These are phyloP conservation scores for Metschnikowia borealis DNA, from an alignment of 805 yeast genomes.

Conservation along the genomic window DNA sequence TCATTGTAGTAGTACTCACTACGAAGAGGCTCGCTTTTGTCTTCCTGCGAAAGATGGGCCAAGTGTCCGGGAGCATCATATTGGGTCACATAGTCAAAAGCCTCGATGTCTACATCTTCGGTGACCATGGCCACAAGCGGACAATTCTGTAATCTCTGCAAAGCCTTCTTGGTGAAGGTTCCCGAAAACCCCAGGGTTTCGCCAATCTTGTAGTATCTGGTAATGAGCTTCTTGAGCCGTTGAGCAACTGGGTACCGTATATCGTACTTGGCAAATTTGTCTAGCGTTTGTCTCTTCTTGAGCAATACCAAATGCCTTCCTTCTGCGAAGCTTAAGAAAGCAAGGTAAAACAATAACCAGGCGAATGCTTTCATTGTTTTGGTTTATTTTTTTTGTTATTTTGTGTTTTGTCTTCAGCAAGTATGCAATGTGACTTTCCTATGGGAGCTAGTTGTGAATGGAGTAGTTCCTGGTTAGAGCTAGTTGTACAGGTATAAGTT, in stretches of 20 bases:
- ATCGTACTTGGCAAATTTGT: constrained; percentile 45
- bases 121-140: constrained; percentile 67
- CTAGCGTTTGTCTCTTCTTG: constrained; percentile 46
- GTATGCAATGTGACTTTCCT: not conserved
- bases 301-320: constrained; percentile 47
- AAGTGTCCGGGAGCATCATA: constrained; percentile 59
- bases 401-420: not conserved
- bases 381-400: too few relatives aligned
- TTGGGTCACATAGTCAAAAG: constrained; percentile 47
- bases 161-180: constrained; percentile 45
- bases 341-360: constrained; percentile 2
- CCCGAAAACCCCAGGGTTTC: constrained; percentile 69
- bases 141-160: constrained; percentile 47
- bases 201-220: constrained; percentile 60
- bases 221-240: constrained; percentile 46
- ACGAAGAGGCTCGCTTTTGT: constrained; percentile 18
- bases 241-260: constrained; percentile 30
- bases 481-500: not conserved
- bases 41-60: constrained; percentile 53
- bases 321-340: constrained; percentile 1
- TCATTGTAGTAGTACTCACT: constrained; percentile 47
- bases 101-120: constrained; percentile 59
- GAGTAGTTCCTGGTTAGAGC: not conserved
- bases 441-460: not conserved
- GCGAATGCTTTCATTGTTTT: not conserved